Evolutionary conservation across 169 alveolate species (phyloP), one percentile per base, ranked within the genome.

Genomic region (Cryptosporidium parvum): DNA sequence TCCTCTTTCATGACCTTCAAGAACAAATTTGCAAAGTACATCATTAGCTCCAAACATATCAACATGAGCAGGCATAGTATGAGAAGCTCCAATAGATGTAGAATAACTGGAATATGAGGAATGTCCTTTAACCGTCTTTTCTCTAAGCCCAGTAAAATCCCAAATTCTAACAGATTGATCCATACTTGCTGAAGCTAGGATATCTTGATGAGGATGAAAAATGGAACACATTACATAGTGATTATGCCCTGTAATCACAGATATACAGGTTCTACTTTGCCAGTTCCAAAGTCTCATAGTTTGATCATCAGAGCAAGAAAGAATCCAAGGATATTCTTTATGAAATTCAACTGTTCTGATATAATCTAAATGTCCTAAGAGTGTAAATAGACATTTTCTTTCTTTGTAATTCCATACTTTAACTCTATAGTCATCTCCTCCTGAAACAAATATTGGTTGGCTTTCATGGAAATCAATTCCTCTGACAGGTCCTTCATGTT

Each of bases 251-350:
- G 99, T 95, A 4, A 97, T 89, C 7, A 95, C 96, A 14, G 94
- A 92, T 39, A 95, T 93, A 51, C 97, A 95, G 14, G 93, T 93
- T 85, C 99, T 89, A 73, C 97, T 95, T 92, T 97, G 97, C 99
- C 99, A 98, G 92, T 98, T 98, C 99, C 99, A 98, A 7, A 98
- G 95, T 80, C 99, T 95, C 86, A 97, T 96, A 31, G 99, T 98
- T 93, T 97, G 97, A 91, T 98, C 99, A 92, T 98, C 99, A 1
- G 98, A 94, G 67, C 97, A 93, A 29, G 98, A 95, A 59, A 97
- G 94, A 21, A 97, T 95, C 99, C 99, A 98, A 9, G 99, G 99
- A 45, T 96, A 96, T 86, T 97, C 99, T 61, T 95, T 94, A 84
- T 98, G 99, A 91, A 98, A 97, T 91, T 96, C 95, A 14, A 97